Conservation (phyloP, 2,329 filamentous ascomycete genomes). For the Exserohilum rostratum region DNA sequence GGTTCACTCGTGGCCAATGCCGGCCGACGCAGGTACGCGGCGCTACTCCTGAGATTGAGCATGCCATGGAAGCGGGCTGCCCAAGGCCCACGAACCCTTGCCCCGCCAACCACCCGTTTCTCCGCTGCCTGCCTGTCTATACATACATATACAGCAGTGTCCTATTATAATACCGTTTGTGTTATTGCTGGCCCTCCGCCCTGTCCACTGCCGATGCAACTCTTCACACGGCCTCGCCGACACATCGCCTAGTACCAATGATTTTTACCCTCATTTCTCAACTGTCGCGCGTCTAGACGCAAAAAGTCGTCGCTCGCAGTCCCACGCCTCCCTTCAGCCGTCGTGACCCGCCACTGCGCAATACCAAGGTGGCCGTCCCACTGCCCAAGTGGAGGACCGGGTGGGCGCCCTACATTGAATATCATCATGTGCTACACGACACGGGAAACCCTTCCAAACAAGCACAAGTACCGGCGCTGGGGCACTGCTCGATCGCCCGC, state of each 20-base stretch:
- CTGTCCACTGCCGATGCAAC: neutral
- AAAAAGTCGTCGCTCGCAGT: neutral
- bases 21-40: conserved; percentile 27
- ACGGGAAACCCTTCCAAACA: conserved; percentile 7
- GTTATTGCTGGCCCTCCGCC: neutral
- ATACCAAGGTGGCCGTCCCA: neutral
- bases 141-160: neutral
- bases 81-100: neutral
- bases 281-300: neutral
- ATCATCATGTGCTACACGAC: conserved; percentile 12
- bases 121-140: neutral
- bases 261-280: neutral
- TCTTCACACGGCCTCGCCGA: neutral
- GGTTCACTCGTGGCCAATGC: conserved; percentile 14
- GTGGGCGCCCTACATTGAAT: neutral
- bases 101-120: neutral
- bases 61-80: too few species aligned
- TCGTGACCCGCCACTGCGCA: neutral
- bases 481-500: conserved; percentile 1
- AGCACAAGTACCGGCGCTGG: conserved; percentile 7
- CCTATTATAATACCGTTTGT: too few species aligned
- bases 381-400: neutral
- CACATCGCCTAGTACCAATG: too few species aligned
- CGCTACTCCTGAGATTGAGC: conserved; percentile 26
- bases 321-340: neutral